These are phyloP conservation scores for Pneumocystis oryctolagi DNA, from an alignment of 1,139 yeast genomes.

Conservation along the genomic window DNA sequence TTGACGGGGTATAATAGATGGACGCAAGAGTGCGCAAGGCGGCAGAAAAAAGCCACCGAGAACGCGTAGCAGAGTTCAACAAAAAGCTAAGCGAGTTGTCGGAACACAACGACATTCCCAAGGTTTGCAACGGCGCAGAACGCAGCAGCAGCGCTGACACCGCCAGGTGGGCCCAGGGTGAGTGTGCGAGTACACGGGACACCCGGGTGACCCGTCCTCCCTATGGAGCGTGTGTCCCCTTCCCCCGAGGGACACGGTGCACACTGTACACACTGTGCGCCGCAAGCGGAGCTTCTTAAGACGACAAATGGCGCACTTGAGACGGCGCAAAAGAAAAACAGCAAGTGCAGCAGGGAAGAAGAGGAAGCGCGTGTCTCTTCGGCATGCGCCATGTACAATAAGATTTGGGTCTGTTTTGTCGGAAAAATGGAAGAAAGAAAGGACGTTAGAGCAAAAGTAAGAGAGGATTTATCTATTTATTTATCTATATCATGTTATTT, in stretches of 20 bases:
- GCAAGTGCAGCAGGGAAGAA: background rate
- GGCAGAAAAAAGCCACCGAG: slow-evolving; percentile 18
- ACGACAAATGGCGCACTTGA: too few relatives aligned
- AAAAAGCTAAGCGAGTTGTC: slow-evolving; percentile 17
- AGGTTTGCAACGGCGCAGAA: slow-evolving; percentile 18
- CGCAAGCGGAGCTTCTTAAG: too few relatives aligned
- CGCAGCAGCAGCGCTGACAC: slow-evolving; percentile 22
- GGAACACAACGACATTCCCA: slow-evolving; percentile 23
- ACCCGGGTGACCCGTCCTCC: too few relatives aligned
- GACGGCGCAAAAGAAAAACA: too few relatives aligned
- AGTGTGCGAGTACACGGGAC: too few relatives aligned
- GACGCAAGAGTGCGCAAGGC: slow-evolving; percentile 14
- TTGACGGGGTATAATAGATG: slow-evolving; percentile 17
- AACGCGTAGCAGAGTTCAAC: slow-evolving; percentile 19
- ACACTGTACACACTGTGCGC: too few relatives aligned
- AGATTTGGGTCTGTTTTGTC: background rate
- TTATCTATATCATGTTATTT: background rate
- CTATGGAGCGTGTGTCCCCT: too few relatives aligned
- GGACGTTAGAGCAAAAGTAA: background rate
- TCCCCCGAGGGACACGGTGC: too few relatives aligned
- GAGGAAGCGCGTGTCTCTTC: background rate
- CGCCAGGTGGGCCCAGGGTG: background rate
- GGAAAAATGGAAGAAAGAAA: background rate
- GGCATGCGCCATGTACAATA: background rate
- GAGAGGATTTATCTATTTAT: background rate